Evolutionary conservation across 2,329 filamentous ascomycete species (phyloP), one percentile per base, ranked within the genome.

Genomic region (Hypoxylon sp.): DNA sequence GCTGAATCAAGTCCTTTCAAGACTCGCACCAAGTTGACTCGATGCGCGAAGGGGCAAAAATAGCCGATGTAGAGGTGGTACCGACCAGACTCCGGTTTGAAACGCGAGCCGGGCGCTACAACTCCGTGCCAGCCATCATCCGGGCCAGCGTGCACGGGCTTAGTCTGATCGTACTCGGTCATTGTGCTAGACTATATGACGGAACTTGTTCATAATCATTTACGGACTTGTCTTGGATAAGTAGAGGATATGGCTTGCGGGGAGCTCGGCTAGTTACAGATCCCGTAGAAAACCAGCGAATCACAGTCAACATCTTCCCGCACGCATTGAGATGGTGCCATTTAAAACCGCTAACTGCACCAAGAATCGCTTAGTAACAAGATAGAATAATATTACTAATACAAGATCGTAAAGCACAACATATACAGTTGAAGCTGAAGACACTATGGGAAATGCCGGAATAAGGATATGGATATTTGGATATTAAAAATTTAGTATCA

Each of bases 21-120:
- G 53, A 88, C 82, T 4, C 87, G 82, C 8, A 88, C 81, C 10
- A 91, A 78, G 71, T 88, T 89, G 14, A 78, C 85, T 10, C 88
- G 84, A 73, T 91, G 89, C 1, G 89, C 88, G 70, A 90, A 91
- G 2, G 88, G 89, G 72, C 88, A 91, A 79, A 91, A 91, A 29
- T 90, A 83, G 19, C 88, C 86, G 83, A 73, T 71, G 54, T 70
- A 72, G n/a, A 70, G 64, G 35, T 76, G 71, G 53, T 74, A 76
- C 35, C 74, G 65, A 2, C 69, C 72, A 13, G 69, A 56, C 47
- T 74, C 72, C 22, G 74, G 72, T n/a, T 60, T 39, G 39, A 75
- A 76, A 22, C 65, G 68, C 19, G 69, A 66, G 4, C 61, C 67
- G 8, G 72, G 71, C 9, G 61, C 63, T 17, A 76, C 72, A n/a